These are phyloP conservation scores for Tricholoma terreum DNA, from an alignment of 768 basidiomycete species.

Conservation along the genomic window DNA sequence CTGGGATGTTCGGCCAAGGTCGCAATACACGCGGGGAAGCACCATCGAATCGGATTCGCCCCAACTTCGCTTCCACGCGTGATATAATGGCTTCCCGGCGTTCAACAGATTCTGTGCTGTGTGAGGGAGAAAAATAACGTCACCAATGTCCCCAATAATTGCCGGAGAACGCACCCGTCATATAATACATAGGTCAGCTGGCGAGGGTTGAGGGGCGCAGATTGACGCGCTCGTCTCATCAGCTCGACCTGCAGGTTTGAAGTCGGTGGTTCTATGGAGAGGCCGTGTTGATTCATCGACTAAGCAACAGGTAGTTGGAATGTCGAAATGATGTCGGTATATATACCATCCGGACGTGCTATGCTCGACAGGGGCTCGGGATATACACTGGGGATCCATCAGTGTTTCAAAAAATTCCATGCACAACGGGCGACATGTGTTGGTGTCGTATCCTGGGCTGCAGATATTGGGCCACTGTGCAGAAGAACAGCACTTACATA, in stretches of 20 bases:
- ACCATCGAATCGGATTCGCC: constrained; percentile 6
- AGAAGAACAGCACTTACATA: too few relatives aligned
- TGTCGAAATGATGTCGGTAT: too few relatives aligned
- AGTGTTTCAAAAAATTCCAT: too few relatives aligned
- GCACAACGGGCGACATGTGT: too few relatives aligned
- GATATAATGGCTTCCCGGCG: constrained; percentile 7
- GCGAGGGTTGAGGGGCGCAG: constrained; percentile 11
- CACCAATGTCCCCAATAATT: not conserved
- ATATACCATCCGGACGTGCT: too few relatives aligned
- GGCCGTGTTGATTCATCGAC: too few relatives aligned
- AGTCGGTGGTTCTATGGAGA: not conserved
- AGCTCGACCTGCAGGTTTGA: constrained; percentile 11
- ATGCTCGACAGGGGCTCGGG: too few relatives aligned
- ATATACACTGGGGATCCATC: too few relatives aligned
- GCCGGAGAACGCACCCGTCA: constrained; percentile 9
- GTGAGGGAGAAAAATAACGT: not conserved
- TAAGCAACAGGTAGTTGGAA: too few relatives aligned
- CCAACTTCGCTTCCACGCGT: constrained; percentile 14
- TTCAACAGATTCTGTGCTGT: constrained; percentile 7
- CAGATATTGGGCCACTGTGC: too few relatives aligned
- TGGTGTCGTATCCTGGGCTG: too few relatives aligned
- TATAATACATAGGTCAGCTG: constrained; percentile 16
- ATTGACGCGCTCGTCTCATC: constrained; percentile 12
- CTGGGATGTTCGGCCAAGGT: constrained; percentile 15
- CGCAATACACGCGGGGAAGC: constrained; percentile 15